Percentiles rank a stretch among this genome's conserved stretches.
These are phyloP conservation scores for Ceratonia siliqua DNA, from an alignment of 306 rosid genomes.

Conservation along the genomic window DNA sequence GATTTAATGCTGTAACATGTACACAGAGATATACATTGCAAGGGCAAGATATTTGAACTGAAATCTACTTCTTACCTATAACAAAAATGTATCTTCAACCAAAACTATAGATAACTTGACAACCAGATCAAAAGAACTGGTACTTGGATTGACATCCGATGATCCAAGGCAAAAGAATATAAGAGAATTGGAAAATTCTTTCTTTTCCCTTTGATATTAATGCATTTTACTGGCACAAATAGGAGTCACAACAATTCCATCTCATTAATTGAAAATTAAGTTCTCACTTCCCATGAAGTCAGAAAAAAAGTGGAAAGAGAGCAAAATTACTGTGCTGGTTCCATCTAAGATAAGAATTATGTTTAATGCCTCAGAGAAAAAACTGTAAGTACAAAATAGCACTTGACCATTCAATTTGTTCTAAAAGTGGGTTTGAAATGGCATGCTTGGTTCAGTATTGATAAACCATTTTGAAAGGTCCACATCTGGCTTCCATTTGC, in stretches of 20 bases:
- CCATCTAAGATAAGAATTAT: background rate
- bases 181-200: background rate
- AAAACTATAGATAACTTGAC: background rate
- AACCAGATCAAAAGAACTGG: background rate
- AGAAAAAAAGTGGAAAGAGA: background rate
- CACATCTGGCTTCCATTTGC: too few species aligned
- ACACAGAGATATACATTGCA: background rate
- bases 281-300: background rate
- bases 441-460: too few species aligned
- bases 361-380: background rate
- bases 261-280: background rate
- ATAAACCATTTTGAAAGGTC: background rate
- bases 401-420: background rate
- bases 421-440: background rate
- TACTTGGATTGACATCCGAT: background rate
- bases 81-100: slow-evolving; percentile 3
- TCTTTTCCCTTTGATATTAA: background rate
- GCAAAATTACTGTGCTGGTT: background rate
- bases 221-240: background rate
- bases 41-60: background rate
- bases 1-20: background rate
- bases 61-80: background rate
- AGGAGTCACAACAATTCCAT: background rate
- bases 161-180: background rate
- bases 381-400: background rate